These are phyloP conservation scores for Candida sojae DNA, from an alignment of 1,139 yeast species.

Conservation along the genomic window DNA sequence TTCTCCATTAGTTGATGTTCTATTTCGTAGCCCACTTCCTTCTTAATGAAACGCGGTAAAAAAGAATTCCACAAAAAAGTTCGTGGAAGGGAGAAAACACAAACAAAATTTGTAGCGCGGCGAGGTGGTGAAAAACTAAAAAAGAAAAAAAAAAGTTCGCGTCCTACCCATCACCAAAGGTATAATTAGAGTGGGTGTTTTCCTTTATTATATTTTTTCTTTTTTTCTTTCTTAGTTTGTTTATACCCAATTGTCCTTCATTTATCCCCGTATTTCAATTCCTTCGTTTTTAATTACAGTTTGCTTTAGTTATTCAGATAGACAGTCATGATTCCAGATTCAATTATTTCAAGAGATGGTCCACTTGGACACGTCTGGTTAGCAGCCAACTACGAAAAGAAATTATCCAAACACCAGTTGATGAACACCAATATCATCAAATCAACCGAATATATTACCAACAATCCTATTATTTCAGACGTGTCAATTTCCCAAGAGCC, in stretches of 20 bases:
- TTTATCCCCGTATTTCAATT: not conserved
- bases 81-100: slow-evolving; percentile 3
- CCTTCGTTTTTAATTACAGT: not conserved
- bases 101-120: not conserved
- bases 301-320: not conserved
- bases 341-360: slow-evolving; percentile 59
- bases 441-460: slow-evolving; percentile 35
- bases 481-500: slow-evolving; percentile 6
- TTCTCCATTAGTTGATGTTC: too few relatives aligned
- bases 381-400: slow-evolving; percentile 86
- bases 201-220: too few relatives aligned
- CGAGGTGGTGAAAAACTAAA: not conserved
- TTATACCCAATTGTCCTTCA: not conserved
- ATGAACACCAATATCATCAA: slow-evolving; percentile 70
- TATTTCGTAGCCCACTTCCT: too few relatives aligned
- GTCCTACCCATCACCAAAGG: not conserved
- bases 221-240: not conserved
- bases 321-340: slow-evolving; percentile 11
- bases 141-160: not conserved
- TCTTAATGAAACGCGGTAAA: not conserved
- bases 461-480: slow-evolving; percentile 8
- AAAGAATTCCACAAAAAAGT: not conserved
- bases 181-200: too few relatives aligned
- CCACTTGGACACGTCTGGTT: slow-evolving; percentile 92
- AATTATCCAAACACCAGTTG: slow-evolving; percentile 74